These are phyloP conservation scores for Cytospora piceicola DNA, from an alignment of 2,329 filamentous ascomycete genomes.

Conservation along the genomic window DNA sequence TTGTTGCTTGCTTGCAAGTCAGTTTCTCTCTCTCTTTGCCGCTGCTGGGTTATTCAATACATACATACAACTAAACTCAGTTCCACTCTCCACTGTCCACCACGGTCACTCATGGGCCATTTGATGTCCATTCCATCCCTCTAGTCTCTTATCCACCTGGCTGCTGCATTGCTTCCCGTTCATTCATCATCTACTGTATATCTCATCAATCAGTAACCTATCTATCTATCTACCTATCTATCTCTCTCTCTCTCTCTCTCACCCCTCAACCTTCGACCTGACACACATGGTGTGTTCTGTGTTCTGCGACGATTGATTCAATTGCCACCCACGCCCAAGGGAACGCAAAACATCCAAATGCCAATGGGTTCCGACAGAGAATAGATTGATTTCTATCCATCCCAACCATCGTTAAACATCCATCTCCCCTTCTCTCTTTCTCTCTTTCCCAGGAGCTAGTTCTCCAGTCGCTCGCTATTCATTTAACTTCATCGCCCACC, in stretches of 20 bases:
- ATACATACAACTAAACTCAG: too few species aligned
- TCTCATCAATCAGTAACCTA: constrained; percentile 10
- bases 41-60: too few species aligned
- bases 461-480: constrained; percentile 28
- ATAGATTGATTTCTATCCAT: constrained; percentile 11
- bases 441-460: constrained; percentile 18
- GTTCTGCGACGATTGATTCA: constrained; percentile 14
- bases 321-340: constrained; percentile 1
- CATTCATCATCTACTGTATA: constrained; percentile 16
- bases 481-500: not conserved
- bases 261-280: constrained; percentile 1
- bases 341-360: constrained; percentile 7
- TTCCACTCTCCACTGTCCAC: not conserved
- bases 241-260: not conserved
- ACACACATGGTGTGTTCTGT: not conserved
- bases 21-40: too few species aligned
- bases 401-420: constrained; percentile 5
- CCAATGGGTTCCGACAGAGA: constrained; percentile 16
- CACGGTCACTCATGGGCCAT: constrained; percentile 6
- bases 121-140: not conserved
- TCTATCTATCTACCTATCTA: constrained; percentile 10
- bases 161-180: constrained; percentile 10
- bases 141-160: not conserved
- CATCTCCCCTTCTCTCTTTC: constrained; percentile 2
- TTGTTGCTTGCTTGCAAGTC: too few species aligned